Evolutionary conservation across 1,139 yeast species (phyloP).

Genomic region (Trichomonascaceae sp.): DNA sequence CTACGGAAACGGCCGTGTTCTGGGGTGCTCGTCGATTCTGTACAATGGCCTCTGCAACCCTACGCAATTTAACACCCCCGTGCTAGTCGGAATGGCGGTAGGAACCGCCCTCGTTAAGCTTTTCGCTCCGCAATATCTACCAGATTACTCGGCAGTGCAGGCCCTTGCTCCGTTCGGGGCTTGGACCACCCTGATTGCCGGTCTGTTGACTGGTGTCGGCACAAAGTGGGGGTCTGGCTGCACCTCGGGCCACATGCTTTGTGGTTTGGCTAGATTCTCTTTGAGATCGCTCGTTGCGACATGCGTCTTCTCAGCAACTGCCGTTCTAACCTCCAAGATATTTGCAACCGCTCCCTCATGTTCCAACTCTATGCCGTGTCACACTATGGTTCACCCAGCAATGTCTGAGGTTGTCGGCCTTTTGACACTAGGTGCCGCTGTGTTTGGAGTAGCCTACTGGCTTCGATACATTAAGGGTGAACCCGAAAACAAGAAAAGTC

Average conservation of each 20-base stretch:
- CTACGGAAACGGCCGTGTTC: conserved; percentile 26
- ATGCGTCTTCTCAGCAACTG: conserved; percentile 24
- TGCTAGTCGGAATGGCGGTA: conserved; percentile 22
- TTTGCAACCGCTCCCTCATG: conserved; percentile 15
- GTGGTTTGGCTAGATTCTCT: conserved; percentile 33
- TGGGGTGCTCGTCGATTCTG: conserved; percentile 35
- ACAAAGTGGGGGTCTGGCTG: conserved; percentile 35
- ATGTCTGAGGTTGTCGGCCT: conserved; percentile 7
- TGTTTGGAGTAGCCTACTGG: conserved; percentile 6
- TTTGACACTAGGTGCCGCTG: conserved; percentile 6
- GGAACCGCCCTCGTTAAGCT: conserved; percentile 16
- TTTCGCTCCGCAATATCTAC: conserved; percentile 22
- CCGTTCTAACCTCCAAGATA: conserved; percentile 17
- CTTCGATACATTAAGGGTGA: conserved; percentile 8
- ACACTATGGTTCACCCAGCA: conserved; percentile 10
- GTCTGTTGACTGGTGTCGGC: conserved; percentile 33
- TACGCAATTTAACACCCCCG: conserved; percentile 15
- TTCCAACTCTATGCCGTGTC: conserved; percentile 9
- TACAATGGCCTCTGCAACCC: conserved; percentile 20
- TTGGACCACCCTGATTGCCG: conserved; percentile 18
- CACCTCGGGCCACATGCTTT: conserved; percentile 40
- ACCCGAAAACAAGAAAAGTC: conserved; percentile 8
- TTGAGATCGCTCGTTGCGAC: conserved; percentile 33
- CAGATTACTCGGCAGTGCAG: conserved; percentile 11
- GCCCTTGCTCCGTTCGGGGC: conserved; percentile 11